Evolutionary conservation across 208 protist species (phyloP).

Genomic region (Acanthamoeba lenticulata): DNA sequence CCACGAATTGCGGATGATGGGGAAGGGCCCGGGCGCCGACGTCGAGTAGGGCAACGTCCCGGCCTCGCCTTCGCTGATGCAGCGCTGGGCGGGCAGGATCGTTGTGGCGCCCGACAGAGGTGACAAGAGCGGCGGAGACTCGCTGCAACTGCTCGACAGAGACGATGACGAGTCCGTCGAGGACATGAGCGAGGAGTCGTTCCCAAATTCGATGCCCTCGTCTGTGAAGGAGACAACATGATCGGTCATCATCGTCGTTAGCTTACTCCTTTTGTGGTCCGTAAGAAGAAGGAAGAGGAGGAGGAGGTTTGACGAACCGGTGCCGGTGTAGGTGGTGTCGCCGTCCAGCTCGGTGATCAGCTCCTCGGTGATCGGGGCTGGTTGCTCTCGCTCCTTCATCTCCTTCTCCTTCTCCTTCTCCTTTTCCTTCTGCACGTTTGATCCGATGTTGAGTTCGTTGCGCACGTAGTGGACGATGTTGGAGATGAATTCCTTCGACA

Average conservation of each 20-base stretch:
- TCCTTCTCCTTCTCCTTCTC: background rate
- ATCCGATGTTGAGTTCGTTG: background rate
- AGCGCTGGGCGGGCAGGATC: background rate
- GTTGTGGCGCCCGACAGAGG: background rate
- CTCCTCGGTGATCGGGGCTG: background rate
- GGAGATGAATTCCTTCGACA: background rate
- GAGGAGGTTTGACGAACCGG: background rate
- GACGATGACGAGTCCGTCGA: background rate
- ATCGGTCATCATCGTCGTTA: no score
- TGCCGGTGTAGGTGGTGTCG: background rate
- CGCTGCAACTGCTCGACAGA: background rate
- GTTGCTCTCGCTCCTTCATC: background rate
- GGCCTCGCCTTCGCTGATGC: background rate
- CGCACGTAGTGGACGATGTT: constrained; percentile 16
- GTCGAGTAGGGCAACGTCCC: background rate
- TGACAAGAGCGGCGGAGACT: background rate
- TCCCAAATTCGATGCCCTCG: background rate
- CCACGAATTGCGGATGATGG: background rate
- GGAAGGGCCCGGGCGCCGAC: background rate
- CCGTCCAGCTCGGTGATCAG: background rate
- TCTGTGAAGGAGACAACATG: no score
- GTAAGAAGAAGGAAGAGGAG: background rate
- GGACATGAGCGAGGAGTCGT: background rate
- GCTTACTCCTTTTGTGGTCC: no score
- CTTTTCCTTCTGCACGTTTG: background rate